Conservation (phyloP, 768 basidiomycete genomes). For the Lyophyllum decastes region DNA sequence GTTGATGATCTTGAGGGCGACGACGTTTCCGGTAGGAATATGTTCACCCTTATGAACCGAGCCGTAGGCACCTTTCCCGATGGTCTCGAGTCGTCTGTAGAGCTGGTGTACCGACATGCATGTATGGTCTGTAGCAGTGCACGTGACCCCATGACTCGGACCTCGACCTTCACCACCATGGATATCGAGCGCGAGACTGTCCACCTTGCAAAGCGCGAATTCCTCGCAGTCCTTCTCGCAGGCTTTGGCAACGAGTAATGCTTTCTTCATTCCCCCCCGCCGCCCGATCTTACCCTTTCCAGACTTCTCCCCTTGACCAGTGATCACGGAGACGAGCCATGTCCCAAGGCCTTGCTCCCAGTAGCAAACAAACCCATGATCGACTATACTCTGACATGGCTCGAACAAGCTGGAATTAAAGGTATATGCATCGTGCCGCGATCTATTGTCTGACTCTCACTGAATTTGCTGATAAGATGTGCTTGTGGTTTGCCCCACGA, state of each 20-base stretch:
- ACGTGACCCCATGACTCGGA: constrained; percentile 13
- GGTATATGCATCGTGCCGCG: constrained; percentile 41
- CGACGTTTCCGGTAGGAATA: constrained; percentile 80
- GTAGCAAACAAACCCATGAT: constrained; percentile 88
- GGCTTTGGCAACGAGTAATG: constrained; percentile 89
- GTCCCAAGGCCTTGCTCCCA: constrained; percentile 86
- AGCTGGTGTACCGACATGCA: constrained; percentile 68
- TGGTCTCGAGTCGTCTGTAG: constrained; percentile 85
- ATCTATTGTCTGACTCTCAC: constrained; percentile 9
- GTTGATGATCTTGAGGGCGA: constrained; percentile 98
- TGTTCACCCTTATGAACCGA: constrained; percentile 93
- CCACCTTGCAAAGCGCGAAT: constrained; percentile 67
- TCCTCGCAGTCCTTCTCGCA: constrained; percentile 84
- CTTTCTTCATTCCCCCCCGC: constrained; percentile 2
- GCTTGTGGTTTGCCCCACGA: constrained; percentile 79
- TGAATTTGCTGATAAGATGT: constrained; percentile 61
- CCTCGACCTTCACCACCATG: constrained; percentile 39
- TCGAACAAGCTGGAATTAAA: constrained; percentile 84
- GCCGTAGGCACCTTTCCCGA: constrained; percentile 95
- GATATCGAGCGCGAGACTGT: constrained; percentile 60
- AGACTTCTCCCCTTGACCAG: constrained; percentile 77
- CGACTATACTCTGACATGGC: constrained; percentile 81
- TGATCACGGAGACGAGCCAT: constrained; percentile 78
- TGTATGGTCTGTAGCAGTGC: not conserved
- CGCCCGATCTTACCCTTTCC: constrained; percentile 15